Conservation (phyloP, 2,329 filamentous ascomycete species). For the Waltergamsia citrina region DNA sequence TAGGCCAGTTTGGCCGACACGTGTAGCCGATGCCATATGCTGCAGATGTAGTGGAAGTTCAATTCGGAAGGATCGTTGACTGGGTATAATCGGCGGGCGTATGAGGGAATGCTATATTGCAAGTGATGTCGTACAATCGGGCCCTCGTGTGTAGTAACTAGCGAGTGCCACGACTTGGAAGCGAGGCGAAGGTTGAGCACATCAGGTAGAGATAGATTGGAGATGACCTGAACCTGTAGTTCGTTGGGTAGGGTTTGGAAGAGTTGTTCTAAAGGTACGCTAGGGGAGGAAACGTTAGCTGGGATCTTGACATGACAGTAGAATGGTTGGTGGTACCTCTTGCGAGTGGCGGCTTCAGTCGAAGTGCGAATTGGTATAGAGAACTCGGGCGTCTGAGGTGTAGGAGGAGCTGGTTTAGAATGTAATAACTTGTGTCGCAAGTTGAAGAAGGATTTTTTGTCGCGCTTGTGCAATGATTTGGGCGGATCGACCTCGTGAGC, state of each 20-base stretch:
- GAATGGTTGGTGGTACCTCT: slow-evolving; percentile 19
- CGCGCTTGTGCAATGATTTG: slow-evolving; percentile 25
- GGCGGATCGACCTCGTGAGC: slow-evolving; percentile 17
- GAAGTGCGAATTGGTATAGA: slow-evolving; percentile 10
- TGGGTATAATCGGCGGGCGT: slow-evolving; percentile 51
- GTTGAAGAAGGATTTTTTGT: slow-evolving; percentile 31
- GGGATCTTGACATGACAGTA: slow-evolving; percentile 6
- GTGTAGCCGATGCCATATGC: slow-evolving; percentile 56
- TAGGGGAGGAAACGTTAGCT: slow-evolving; percentile 13
- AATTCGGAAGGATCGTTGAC: slow-evolving; percentile 31
- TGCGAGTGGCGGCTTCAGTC: slow-evolving; percentile 15
- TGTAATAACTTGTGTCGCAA: slow-evolving; percentile 26
- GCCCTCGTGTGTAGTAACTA: slow-evolving; percentile 50
- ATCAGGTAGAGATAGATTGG: slow-evolving; percentile 49
- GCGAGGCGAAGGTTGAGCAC: slow-evolving; percentile 48
- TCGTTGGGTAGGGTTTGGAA: slow-evolving; percentile 51
- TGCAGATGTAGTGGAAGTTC: slow-evolving; percentile 52
- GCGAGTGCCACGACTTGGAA: slow-evolving; percentile 48
- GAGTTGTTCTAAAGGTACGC: slow-evolving; percentile 43
- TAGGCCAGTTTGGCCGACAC: slow-evolving; percentile 53
- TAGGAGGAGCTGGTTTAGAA: slow-evolving; percentile 15
- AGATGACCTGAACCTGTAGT: slow-evolving; percentile 53
- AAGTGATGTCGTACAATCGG: slow-evolving; percentile 54
- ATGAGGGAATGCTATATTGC: slow-evolving; percentile 48
- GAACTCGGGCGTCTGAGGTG: slow-evolving; percentile 6